phyloP scores from a whole-genome alignment of 345 rosid genomes.

The Iberis pinnata region DNA sequence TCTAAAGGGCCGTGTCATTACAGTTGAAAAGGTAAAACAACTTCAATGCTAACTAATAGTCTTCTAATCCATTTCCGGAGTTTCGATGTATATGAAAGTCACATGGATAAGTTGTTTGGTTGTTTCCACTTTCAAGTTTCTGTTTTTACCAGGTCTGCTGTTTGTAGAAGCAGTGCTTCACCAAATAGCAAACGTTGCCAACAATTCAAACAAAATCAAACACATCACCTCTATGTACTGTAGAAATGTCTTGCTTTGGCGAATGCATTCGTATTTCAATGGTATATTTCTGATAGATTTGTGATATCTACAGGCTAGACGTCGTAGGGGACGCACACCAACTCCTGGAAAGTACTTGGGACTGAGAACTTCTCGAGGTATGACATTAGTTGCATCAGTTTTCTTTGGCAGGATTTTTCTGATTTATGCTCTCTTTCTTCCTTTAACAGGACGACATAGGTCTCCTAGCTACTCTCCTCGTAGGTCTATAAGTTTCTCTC shows the following conservation, averaged over 20 bases:
- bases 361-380: conserved; percentile 56
- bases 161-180: conserved; percentile 92
- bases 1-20: conserved; percentile 74
- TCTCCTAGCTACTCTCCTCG: conserved; percentile 44
- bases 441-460: conserved; percentile 33
- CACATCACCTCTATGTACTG: too few species aligned
- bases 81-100: conserved; percentile 9
- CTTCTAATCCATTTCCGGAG: too few species aligned
- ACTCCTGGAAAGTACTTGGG: conserved; percentile 96
- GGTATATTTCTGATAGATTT: conserved; percentile 8
- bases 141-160: conserved; percentile 97
- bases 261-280: too few species aligned
- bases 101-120: conserved; percentile 58
- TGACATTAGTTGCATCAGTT: background rate
- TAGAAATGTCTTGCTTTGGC: too few species aligned
- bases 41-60: too few species aligned
- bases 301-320: conserved; percentile 51
- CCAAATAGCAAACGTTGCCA: conserved; percentile 57
- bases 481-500: conserved; percentile 47
- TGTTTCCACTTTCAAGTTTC: conserved; percentile 68
- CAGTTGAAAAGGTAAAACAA: conserved; percentile 81
- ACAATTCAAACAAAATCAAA: conserved; percentile 72
- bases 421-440: background rate
- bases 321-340: conserved; percentile 84
- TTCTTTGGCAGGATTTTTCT: background rate